A percentile compares a stretch with the other conserved stretches of the same genome.
These are phyloP conservation scores for Talaromyces stipitatus DNA, from an alignment of 495 filamentous ascomycete genomes.

Conservation along the genomic window DNA sequence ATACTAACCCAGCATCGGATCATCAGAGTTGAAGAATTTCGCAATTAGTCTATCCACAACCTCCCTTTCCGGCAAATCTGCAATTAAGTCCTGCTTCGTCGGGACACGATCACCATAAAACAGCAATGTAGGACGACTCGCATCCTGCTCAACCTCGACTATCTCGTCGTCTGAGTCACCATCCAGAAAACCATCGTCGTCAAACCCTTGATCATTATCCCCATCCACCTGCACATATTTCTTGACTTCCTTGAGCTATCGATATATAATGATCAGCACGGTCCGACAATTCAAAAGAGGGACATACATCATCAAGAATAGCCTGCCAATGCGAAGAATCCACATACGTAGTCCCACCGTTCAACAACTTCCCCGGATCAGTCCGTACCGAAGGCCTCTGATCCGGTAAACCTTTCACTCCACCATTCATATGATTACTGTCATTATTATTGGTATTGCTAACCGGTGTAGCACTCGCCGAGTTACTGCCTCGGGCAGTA, in stretches of 20 bases:
- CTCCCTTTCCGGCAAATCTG: conserved; percentile 31
- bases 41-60: conserved; percentile 38
- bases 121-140: conserved; percentile 30
- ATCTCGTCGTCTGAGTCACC: conserved; percentile 18
- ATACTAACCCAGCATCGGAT: conserved; percentile 30
- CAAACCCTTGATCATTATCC: not conserved
- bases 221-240: conserved; percentile 18
- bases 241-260: conserved; percentile 31
- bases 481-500: not conserved
- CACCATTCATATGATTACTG: not conserved
- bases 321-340: conserved; percentile 43
- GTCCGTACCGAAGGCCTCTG: conserved; percentile 24
- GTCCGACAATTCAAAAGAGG: not conserved
- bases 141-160: conserved; percentile 13
- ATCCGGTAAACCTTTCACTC: conserved; percentile 44
- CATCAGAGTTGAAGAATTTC: conserved; percentile 35
- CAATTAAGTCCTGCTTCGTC: conserved; percentile 29
- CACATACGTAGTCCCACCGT: conserved; percentile 47
- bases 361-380: conserved; percentile 65
- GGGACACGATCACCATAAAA: conserved; percentile 25
- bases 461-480: not conserved
- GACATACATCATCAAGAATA: conserved; percentile 41
- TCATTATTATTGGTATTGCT: no score
- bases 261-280: conserved; percentile 8
- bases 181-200: conserved; percentile 12